Base-by-base conservation (phyloP, 2,329 filamentous ascomycete species). In the Paraphoma chrysanthemicola region DNA sequence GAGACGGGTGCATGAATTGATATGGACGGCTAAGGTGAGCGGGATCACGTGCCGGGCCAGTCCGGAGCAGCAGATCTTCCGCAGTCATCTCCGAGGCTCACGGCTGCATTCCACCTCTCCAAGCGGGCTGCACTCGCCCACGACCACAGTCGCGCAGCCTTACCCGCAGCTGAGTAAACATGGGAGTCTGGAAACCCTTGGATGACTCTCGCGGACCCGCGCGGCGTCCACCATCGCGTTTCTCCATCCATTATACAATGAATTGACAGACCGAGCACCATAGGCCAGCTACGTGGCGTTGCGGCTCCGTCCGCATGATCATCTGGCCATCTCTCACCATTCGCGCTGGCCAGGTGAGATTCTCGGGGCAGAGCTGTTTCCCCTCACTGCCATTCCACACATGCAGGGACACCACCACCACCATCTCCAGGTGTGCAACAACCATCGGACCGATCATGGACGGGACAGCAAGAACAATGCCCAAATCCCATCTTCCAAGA, bases 31-130 rank as follows among this genome's bases (percentile, higher is more conserved):
- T 38, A 44, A 45, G 48, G 45, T 46, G 44, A 41, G 33, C 10
- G 28, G 17, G 1, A 44, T 66, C 63, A 66, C 63, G 63, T 65
- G 62, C 48, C 16, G 12, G 44, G 36, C 50, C 62, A 54, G 43
- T 33, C 28, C 60, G 59, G 61, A 63, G 51, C 30, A 57, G 54
- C 36, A 12, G 45, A 56, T 46, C 16, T 50, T 47, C 56, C 47
- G 38, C 17, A 36, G 11, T 12, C 46, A 42, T 28, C 36, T 33
- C 49, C 53, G 56, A 44, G 29, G 48, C 28, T 16, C 39, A 10
- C 14, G 46, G 44, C 52, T 51, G 48, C 48, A 31, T 50, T 39
- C 30, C 16, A 43, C 44, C 50, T 17, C 31, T 17, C 31, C 39
- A 36, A 10, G 33, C 14, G 33, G 33, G 33, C 33, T 36, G 33